These are phyloP conservation scores for Lactifluus volemus DNA, from an alignment of 768 basidiomycete genomes.

Conservation along the genomic window DNA sequence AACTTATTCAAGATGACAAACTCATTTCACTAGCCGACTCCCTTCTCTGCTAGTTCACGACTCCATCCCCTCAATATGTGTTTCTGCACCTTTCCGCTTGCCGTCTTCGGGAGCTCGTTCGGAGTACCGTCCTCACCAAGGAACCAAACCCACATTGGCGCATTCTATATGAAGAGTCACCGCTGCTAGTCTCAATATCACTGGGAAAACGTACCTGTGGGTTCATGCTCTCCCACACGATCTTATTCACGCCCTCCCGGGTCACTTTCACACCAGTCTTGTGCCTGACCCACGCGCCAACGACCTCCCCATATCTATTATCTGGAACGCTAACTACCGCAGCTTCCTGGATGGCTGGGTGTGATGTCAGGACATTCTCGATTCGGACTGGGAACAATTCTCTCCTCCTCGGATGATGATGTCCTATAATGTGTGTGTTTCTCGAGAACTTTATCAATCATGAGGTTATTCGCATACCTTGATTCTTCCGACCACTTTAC, in stretches of 20 bases:
- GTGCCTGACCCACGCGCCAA: slow-evolving; percentile 69
- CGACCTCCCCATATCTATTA: slow-evolving; percentile 61
- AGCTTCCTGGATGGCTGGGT: slow-evolving; percentile 56
- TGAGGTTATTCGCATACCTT: slow-evolving; percentile 41
- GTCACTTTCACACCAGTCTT: slow-evolving; percentile 26
- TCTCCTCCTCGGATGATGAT: slow-evolving; percentile 84
- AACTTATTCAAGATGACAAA: no score
- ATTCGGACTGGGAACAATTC: slow-evolving; percentile 84
- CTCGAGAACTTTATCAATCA: neutral
- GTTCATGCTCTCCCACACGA: slow-evolving; percentile 57
- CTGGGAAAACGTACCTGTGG: slow-evolving; percentile 49
- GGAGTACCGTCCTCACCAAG: slow-evolving; percentile 53
- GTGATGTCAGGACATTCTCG: slow-evolving; percentile 58
- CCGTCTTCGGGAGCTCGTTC: slow-evolving; percentile 69
- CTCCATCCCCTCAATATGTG: slow-evolving; percentile 68
- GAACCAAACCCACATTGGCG: slow-evolving; percentile 80
- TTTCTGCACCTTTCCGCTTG: slow-evolving; percentile 83
- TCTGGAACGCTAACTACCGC: slow-evolving; percentile 70
- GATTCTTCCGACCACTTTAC: slow-evolving; percentile 64
- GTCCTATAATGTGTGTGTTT: slow-evolving; percentile 37
- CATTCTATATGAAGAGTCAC: slow-evolving; percentile 41
- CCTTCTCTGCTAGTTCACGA: slow-evolving; percentile 39
- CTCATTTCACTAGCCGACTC: slow-evolving; percentile 26
- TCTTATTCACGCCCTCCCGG: slow-evolving; percentile 43
- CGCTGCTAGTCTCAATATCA: neutral